phyloP scores from a whole-genome alignment of 2,329 filamentous ascomycete species.

The Thermomyces lanuginosus region DNA sequence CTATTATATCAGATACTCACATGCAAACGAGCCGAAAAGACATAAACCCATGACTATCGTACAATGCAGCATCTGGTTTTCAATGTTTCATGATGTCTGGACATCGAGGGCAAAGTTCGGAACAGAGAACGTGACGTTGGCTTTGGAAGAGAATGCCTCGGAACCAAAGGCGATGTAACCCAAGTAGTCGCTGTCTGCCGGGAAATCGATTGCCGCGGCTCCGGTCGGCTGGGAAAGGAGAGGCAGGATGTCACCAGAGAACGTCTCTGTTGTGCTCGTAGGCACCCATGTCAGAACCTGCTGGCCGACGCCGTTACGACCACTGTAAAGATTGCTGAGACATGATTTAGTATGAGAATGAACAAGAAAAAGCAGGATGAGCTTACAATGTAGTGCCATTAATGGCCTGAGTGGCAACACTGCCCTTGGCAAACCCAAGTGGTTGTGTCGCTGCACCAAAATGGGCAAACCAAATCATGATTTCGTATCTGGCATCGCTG shows the following conservation, averaged over 20 bases:
- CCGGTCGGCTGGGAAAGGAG: conserved; percentile 22
- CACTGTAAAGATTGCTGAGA: conserved; percentile 3
- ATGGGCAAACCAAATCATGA: conserved; percentile 42
- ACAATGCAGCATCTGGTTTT: too few species aligned
- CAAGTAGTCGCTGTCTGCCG: conserved; percentile 30
- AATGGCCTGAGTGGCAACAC: conserved; percentile 21
- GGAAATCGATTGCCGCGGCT: conserved; percentile 22
- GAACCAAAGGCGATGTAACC: conserved; percentile 38
- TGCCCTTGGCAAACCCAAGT: conserved; percentile 26
- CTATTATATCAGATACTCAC: too few species aligned
- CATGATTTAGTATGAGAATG: neutral
- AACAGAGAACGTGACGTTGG: conserved; percentile 36
- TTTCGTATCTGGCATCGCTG: conserved; percentile 29
- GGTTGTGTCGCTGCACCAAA: conserved; percentile 34
- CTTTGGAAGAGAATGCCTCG: conserved; percentile 31
- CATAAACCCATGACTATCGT: too few species aligned
- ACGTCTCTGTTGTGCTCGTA: conserved; percentile 19
- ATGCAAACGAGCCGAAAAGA: too few species aligned
- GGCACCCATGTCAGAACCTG: conserved; percentile 37
- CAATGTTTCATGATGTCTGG: conserved; percentile 3
- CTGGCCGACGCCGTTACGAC: neutral
- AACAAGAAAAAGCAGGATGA: neutral
- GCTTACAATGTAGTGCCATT: conserved; percentile 16
- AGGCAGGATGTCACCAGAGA: conserved; percentile 33
- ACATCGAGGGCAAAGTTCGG: conserved; percentile 17